Conservation (phyloP, 1,284 basidiomycete genomes). For the Moesziomyces antarcticus region DNA sequence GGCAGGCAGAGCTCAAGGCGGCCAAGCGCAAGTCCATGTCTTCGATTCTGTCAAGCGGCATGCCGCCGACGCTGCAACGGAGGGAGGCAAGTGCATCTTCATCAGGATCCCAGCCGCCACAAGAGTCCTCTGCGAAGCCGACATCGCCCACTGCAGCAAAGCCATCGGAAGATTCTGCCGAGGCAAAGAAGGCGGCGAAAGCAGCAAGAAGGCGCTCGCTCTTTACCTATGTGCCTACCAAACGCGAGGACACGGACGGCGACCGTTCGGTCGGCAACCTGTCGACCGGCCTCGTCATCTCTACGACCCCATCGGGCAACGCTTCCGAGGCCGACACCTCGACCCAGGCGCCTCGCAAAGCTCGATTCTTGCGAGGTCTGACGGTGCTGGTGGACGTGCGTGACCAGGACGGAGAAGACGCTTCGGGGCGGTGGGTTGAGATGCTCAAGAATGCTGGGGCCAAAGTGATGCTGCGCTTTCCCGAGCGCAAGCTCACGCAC, state of each 20-base stretch:
- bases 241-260: constrained; percentile 34
- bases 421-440: constrained; percentile 52
- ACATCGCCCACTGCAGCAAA: constrained; percentile 7
- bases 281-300: constrained; percentile 24
- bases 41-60: constrained; percentile 34
- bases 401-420: constrained; percentile 59
- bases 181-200: constrained; percentile 38
- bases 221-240: constrained; percentile 43
- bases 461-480: constrained; percentile 48
- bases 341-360: constrained; percentile 5
- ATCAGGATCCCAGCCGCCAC: background rate
- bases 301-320: background rate
- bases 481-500: constrained; percentile 51
- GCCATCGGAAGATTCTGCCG: constrained; percentile 7
- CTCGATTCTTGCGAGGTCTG: constrained; percentile 49
- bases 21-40: constrained; percentile 42
- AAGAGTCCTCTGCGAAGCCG: background rate
- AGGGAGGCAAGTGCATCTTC: constrained; percentile 9
- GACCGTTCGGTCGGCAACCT: constrained; percentile 40
- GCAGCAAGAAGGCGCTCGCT: constrained; percentile 48
- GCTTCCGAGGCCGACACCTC: constrained; percentile 13
- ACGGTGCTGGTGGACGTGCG: constrained; percentile 59
- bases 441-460: constrained; percentile 56
- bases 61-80: constrained; percentile 33
- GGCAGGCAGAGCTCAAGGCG: constrained; percentile 37